Percentiles rank a stretch among this genome's conserved stretches.
Evolutionary conservation across 2,329 filamentous ascomycete species (phyloP).

Genomic region (Xylaria sp.): DNA sequence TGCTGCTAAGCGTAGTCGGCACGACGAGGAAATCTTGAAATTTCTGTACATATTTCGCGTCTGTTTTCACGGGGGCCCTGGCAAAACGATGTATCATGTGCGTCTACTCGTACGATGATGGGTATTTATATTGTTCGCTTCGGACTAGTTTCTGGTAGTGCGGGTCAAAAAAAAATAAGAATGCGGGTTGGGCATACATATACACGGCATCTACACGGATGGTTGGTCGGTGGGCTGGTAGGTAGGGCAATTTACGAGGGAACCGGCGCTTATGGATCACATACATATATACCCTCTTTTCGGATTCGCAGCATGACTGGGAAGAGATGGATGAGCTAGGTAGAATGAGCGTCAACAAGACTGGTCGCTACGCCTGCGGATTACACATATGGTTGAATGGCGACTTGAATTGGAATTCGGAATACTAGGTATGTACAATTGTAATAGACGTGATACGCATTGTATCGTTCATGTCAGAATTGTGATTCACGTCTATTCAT

Average conservation of each 20-base stretch:
- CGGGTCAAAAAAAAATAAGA: slow-evolving; percentile 3
- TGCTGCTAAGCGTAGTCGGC: slow-evolving; percentile 13
- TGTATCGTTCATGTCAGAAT: neutral
- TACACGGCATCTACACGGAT: slow-evolving; percentile 14
- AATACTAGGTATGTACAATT: neutral
- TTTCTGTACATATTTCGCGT: slow-evolving; percentile 17
- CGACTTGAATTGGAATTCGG: neutral
- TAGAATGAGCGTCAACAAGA: neutral
- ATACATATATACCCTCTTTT: slow-evolving; percentile 13
- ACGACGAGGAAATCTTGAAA: slow-evolving; percentile 1
- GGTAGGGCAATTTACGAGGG: slow-evolving; percentile 12
- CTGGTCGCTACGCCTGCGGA: neutral
- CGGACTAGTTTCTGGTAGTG: neutral
- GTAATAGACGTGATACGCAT: neutral
- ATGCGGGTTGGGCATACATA: slow-evolving; percentile 8
- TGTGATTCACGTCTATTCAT: neutral
- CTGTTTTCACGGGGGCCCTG: neutral
- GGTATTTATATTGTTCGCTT: slow-evolving; percentile 8
- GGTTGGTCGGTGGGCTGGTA: neutral
- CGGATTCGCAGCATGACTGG: slow-evolving; percentile 1
- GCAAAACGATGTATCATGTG: slow-evolving; percentile 6
- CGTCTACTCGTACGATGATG: slow-evolving; percentile 9
- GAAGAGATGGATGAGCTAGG: neutral
- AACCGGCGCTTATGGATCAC: slow-evolving; percentile 10
- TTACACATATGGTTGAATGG: neutral